Base-by-base conservation (phyloP, 2,329 filamentous ascomycete genomes). In the Aspergillus piperis region DNA sequence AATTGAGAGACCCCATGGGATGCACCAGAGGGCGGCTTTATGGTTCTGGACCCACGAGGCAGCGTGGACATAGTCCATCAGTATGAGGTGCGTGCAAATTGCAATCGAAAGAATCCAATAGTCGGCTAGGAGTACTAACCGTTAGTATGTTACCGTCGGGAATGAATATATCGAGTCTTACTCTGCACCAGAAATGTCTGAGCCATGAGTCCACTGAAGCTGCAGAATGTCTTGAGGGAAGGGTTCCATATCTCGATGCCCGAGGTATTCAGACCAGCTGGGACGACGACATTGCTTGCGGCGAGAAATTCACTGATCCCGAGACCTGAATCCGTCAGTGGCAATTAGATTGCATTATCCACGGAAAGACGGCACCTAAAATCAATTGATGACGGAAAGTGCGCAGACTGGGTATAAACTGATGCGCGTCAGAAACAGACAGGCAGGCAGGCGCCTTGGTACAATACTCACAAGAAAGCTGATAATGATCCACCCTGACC, bases 331-430 rank as follows among this genome's bases (percentile, higher is more conserved):
- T 8, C 10, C 19, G 39, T 53, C 25, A 58, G 39, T 23, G 5
- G 17, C 5, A 23, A 4, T n/a, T 17, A 27, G 10, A 17, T 32
- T 25, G 8, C 10, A 25, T 11, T n/a, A 7, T 41, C 7, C 25
- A 27, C 2, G 19, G 21, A 36, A 13, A 4, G 36, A 25, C 23
- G 27, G n/a, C 17, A 59, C 57, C 57, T 5, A 59, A 32, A 6
- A 59, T 59, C 32, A 59, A 41, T 23, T 59, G 57, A 49, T 59
- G 57, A 8, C 57, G 57, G 36, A 59, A 59, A 8, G 57, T 59
- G 7, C 57, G 57, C 3, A 59, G 50, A n/a, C 50, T 54, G 8
- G 57, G 57, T 19, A 59, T 51, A 39, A 54, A 25, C 57, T 59
- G 42, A 21, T 17, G 13, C 13, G n/a, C 7, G 21, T 57, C 7